These are phyloP conservation scores for Pseudocercospora crystallina DNA, from an alignment of 2,329 filamentous ascomycete genomes.

Conservation along the genomic window DNA sequence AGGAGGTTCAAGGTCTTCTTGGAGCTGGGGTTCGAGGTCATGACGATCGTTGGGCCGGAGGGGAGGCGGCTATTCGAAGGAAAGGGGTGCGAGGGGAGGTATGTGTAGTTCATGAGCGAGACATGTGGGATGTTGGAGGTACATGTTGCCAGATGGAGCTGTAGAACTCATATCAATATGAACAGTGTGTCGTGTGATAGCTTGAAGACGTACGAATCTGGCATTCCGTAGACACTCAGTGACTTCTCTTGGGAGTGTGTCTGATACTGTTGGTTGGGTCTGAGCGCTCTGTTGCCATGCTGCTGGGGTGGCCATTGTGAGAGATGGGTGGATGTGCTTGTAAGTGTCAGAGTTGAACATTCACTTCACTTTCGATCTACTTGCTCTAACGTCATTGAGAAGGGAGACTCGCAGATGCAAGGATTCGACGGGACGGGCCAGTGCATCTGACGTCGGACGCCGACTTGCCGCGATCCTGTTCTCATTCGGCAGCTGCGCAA, in stretches of 20 bases:
- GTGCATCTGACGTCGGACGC: too few species aligned
- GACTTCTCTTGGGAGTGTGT: conserved; percentile 76
- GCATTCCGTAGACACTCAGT: conserved; percentile 90
- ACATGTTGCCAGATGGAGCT: conserved; percentile 96
- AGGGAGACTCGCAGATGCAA: too few species aligned
- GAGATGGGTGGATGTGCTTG: not conserved
- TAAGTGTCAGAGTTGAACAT: not conserved
- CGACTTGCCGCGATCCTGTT: too few species aligned
- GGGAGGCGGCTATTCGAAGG: conserved; percentile 45
- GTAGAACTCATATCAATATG: conserved; percentile 1
- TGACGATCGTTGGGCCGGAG: conserved; percentile 68
- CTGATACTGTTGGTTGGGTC: conserved; percentile 67
- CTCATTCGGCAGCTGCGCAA: too few species aligned
- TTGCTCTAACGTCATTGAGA: too few species aligned
- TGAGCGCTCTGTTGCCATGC: conserved; percentile 58
- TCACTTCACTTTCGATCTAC: too few species aligned
- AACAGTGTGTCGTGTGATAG: conserved; percentile 2
- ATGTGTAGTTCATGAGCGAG: conserved; percentile 98
- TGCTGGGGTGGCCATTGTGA: conserved; percentile 28
- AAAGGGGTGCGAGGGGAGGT: conserved; percentile 61
- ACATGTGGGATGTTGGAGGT: conserved; percentile 81
- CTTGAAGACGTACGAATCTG: conserved; percentile 69
- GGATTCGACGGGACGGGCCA: too few species aligned
- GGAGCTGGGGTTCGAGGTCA: conserved; percentile 80
- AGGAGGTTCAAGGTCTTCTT: conserved; percentile 80